A percentile compares a stretch with the other conserved stretches of the same genome.
These are phyloP conservation scores for Epichloe bromicola DNA, from an alignment of 2,329 filamentous ascomycete species.

Conservation along the genomic window DNA sequence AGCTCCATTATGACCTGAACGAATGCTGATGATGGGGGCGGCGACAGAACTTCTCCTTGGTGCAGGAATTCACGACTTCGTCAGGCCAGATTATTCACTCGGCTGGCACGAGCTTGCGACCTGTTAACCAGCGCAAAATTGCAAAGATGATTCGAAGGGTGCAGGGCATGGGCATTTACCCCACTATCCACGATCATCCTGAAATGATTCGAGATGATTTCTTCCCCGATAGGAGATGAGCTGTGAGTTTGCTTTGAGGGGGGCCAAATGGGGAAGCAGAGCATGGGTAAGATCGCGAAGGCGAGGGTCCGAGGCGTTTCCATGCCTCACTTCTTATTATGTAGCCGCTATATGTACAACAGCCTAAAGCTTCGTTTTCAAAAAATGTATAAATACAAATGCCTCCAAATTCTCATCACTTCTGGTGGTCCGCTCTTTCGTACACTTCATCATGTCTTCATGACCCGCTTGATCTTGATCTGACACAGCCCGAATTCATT, in stretches of 20 bases:
- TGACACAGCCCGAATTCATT: slow-evolving; percentile 31
- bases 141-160: slow-evolving; percentile 84
- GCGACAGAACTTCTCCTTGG: slow-evolving; percentile 74
- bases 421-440: slow-evolving; percentile 12
- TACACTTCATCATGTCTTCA: slow-evolving; percentile 32
- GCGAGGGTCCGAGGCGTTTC: not conserved
- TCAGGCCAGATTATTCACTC: slow-evolving; percentile 75
- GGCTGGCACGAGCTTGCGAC: slow-evolving; percentile 64
- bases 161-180: slow-evolving; percentile 83
- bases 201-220: slow-evolving; percentile 49
- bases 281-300: not conserved
- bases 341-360: slow-evolving; percentile 21
- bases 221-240: slow-evolving; percentile 12
- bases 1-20: not conserved
- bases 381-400: slow-evolving; percentile 15
- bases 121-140: slow-evolving; percentile 84
- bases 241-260: not conserved
- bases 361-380: slow-evolving; percentile 16
- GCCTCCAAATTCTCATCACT: slow-evolving; percentile 8
- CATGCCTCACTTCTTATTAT: not conserved
- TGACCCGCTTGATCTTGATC: slow-evolving; percentile 35
- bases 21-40: not conserved
- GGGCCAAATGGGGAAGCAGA: not conserved
- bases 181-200: slow-evolving; percentile 80
- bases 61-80: slow-evolving; percentile 75